phyloP scores from a whole-genome alignment of 83 land plant genomes.

The Picea engelmannii region DNA sequence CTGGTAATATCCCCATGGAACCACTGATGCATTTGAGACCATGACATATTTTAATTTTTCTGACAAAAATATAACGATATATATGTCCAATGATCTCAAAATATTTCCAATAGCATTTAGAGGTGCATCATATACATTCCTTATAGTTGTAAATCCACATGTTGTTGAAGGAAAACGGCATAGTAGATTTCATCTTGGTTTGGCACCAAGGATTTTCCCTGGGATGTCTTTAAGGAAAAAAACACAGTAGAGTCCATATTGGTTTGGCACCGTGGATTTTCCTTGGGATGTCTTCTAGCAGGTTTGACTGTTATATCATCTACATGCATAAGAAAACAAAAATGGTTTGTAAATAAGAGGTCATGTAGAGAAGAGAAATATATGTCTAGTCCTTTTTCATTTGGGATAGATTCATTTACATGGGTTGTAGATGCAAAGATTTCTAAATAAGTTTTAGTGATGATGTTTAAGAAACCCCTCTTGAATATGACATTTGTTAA shows the following conservation, averaged over 20 bases:
- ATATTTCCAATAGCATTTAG: conserved; percentile 26
- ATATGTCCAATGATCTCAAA: conserved; percentile 26
- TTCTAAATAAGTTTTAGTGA: conserved; percentile 68
- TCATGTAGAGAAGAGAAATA: too few species aligned
- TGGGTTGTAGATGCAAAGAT: conserved; percentile 81
- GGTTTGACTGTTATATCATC: conserved; percentile 34
- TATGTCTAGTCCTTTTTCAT: too few species aligned
- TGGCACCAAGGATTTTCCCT: conserved; percentile 36
- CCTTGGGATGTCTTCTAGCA: conserved; percentile 31
- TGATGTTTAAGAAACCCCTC: conserved; percentile 12
- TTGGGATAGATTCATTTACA: conserved; percentile 15
- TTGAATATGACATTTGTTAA: too few species aligned
- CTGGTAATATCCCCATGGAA: conserved; percentile 45
- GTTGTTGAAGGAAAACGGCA: conserved; percentile 1
- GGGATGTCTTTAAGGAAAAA: conserved; percentile 1
- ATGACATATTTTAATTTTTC: conserved; percentile 53
- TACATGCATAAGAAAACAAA: conserved; percentile 36
- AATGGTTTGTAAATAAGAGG: conserved; percentile 28
- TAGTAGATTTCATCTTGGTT: conserved; percentile 27
- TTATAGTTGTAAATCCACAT: too few species aligned
- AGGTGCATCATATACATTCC: too few species aligned
- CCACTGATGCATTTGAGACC: too few species aligned
- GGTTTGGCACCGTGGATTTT: conserved; percentile 42
- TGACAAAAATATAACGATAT: conserved; percentile 59
- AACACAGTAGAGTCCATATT: conserved; percentile 25